phyloP scores from a whole-genome alignment of 202 grass and related monocot species.

The Dendrocalamus latiflorus region DNA sequence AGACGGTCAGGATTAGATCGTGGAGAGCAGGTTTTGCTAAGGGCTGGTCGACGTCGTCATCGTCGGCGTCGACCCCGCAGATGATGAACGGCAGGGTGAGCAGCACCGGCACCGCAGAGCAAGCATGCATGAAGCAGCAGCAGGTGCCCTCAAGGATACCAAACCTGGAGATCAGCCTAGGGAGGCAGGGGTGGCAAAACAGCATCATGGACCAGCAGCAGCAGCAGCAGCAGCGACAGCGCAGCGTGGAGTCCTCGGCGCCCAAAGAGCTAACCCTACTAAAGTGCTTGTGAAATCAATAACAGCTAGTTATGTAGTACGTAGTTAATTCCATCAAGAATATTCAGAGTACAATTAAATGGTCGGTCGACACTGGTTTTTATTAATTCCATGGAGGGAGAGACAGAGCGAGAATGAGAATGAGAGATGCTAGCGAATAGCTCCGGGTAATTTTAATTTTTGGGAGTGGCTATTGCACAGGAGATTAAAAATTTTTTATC shows the following conservation, averaged over 20 bases:
- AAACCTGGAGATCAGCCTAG: slow-evolving; percentile 56
- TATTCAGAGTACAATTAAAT: background rate
- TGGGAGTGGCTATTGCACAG: too few species aligned
- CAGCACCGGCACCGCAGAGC: background rate
- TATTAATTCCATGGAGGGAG: background rate
- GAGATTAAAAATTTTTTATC: too few species aligned
- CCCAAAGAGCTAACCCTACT: slow-evolving; percentile 46
- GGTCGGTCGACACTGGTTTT: background rate
- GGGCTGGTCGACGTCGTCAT: background rate
- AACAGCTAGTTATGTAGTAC: background rate
- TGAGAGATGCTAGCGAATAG: background rate
- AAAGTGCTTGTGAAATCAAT: slow-evolving; percentile 32
- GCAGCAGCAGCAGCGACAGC: slow-evolving; percentile 36
- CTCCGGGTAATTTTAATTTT: too few species aligned
- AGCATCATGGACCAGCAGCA: background rate
- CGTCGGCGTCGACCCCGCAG: background rate
- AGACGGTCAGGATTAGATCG: background rate
- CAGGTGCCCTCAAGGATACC: slow-evolving; percentile 29
- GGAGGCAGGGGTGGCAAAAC: slow-evolving; percentile 47
- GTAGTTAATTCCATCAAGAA: background rate
- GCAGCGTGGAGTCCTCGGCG: slow-evolving; percentile 9
- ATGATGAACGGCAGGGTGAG: background rate
- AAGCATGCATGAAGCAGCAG: slow-evolving; percentile 12
- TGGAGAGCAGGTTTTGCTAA: slow-evolving; percentile 12
- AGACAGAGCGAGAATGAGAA: slow-evolving; percentile 3